Percentiles rank a stretch among this genome's conserved stretches.
Evolutionary conservation across 2,329 filamentous ascomycete genomes (phyloP).

Genomic region (Xylaria sp.): DNA sequence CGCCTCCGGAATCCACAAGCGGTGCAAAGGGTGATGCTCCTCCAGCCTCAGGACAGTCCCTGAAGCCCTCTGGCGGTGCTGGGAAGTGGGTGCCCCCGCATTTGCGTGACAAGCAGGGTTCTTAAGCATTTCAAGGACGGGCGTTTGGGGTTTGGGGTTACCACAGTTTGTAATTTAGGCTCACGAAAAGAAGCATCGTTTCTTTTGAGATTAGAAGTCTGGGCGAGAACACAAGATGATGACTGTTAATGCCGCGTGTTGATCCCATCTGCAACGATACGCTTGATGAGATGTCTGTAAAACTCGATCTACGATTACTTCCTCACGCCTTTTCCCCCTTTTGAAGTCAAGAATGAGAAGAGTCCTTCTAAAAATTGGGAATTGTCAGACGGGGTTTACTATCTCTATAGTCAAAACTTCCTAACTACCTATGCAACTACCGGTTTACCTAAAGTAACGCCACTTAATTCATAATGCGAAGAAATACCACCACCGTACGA

Average conservation of each 20-base stretch:
- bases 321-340: no score
- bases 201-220: conserved; percentile 30
- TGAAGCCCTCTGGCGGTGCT: conserved; percentile 62
- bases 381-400: neutral
- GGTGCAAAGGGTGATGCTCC: conserved; percentile 38
- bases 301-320: neutral
- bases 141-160: conserved; percentile 48
- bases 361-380: neutral
- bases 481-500: no score
- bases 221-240: conserved; percentile 28
- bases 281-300: neutral
- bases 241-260: conserved; percentile 15
- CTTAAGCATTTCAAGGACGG: conserved; percentile 45
- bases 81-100: conserved; percentile 70
- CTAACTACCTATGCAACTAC: neutral
- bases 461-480: neutral
- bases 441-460: neutral
- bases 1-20: conserved; percentile 36
- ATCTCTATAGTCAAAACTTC: neutral
- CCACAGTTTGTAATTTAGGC: conserved; percentile 46
- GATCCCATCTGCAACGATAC: neutral
- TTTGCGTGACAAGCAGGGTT: conserved; percentile 52
- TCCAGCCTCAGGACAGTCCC: conserved; percentile 53
- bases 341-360: neutral
- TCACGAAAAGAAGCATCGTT: conserved; percentile 40